These are phyloP conservation scores for Lecanicillium sp. DNA, from an alignment of 2,329 filamentous ascomycete species.

Conservation along the genomic window DNA sequence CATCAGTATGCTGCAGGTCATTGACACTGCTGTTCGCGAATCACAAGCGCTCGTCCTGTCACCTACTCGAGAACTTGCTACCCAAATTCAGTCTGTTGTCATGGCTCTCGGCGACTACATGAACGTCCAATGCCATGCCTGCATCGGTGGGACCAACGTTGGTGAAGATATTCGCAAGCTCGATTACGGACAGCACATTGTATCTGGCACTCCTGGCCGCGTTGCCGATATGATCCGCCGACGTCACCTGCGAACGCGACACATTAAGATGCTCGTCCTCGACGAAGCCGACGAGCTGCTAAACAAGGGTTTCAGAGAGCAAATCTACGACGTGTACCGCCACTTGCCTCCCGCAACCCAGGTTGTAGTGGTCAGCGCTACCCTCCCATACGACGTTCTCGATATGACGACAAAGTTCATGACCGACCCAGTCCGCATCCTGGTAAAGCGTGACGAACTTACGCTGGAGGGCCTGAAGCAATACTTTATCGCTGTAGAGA, in stretches of 20 bases:
- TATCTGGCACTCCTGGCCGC: conserved; percentile 93
- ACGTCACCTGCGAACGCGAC: conserved; percentile 46
- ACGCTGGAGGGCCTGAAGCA: conserved; percentile 97
- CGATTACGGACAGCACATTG: conserved; percentile 95
- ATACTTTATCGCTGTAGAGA: conserved; percentile 98
- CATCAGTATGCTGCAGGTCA: conserved; percentile 92
- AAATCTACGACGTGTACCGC: conserved; percentile 98
- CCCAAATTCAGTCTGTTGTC: conserved; percentile 96
- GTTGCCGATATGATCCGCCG: conserved; percentile 62
- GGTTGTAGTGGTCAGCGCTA: conserved; percentile 96
- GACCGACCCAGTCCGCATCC: conserved; percentile 92
- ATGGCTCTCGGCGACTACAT: conserved; percentile 99
- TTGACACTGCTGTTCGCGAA: conserved; percentile 86
- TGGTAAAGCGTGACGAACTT: conserved; percentile 97
- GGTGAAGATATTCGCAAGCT: conserved; percentile 97
- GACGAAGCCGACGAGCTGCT: conserved; percentile 59
- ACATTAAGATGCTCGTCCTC: conserved; percentile 57
- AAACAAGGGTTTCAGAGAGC: conserved; percentile 92
- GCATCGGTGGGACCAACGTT: conserved; percentile 96
- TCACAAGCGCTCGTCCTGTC: conserved; percentile 93
- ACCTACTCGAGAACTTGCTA: conserved; percentile 91
- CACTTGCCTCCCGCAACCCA: conserved; percentile 94
- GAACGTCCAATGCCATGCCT: conserved; percentile 98
- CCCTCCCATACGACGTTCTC: conserved; percentile 92
- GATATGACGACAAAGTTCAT: conserved; percentile 99